These are phyloP conservation scores for Leptographium galeiforme DNA, from an alignment of 2,329 filamentous ascomycete species.

Conservation along the genomic window DNA sequence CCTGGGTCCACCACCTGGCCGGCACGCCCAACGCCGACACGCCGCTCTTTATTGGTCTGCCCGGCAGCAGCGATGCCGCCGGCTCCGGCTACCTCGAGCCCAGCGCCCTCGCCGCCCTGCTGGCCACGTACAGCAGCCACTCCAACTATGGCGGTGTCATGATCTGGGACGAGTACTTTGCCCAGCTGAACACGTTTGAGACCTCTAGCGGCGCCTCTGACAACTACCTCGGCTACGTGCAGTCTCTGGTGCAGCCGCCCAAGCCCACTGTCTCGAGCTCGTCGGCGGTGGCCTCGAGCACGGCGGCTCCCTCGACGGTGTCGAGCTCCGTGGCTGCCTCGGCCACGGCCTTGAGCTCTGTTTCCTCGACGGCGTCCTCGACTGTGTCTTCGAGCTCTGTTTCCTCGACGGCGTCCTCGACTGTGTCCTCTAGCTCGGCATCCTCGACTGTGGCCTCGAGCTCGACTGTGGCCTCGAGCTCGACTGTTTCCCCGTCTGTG, in stretches of 20 bases:
- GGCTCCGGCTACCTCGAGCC: constrained; percentile 16
- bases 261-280: not conserved
- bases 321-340: not conserved
- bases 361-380: not conserved
- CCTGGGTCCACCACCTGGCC: constrained; percentile 20
- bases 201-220: constrained; percentile 11
- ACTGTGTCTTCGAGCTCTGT: constrained; percentile 13
- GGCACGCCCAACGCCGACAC: constrained; percentile 20
- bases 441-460: constrained; percentile 1
- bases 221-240: constrained; percentile 11
- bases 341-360: not conserved
- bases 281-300: not conserved
- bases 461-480: not conserved
- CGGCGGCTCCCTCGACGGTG: not conserved
- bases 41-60: constrained; percentile 26
- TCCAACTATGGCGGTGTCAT: constrained; percentile 20
- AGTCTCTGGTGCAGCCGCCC: not conserved
- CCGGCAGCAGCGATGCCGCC: constrained; percentile 15
- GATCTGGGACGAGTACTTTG: constrained; percentile 20
- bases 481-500: constrained; percentile 16
- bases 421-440: constrained; percentile 14
- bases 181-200: constrained; percentile 7
- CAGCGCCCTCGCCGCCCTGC: constrained; percentile 9
- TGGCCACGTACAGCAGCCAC: constrained; percentile 14
- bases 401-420: constrained; percentile 15